Percentiles rank a stretch among this genome's conserved stretches.
Evolutionary conservation across 495 filamentous ascomycete species (phyloP).

Genomic region (Annulohypoxylon maeteangense): DNA sequence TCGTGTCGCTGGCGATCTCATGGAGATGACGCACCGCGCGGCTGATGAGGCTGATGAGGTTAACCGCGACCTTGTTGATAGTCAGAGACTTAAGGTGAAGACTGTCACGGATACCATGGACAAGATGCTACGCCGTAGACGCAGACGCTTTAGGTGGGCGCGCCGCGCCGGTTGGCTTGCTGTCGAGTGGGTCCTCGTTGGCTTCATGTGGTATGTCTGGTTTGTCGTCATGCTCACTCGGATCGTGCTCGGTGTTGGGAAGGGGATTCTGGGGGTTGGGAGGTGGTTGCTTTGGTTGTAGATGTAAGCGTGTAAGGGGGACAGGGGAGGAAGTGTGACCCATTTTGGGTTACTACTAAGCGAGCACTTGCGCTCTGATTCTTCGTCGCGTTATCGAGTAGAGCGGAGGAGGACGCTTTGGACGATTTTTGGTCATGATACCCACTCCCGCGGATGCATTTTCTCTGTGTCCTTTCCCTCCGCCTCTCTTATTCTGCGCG

Average conservation of each 20-base stretch:
- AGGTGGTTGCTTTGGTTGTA: constrained; percentile 85
- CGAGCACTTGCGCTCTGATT: background rate
- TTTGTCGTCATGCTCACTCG: constrained; percentile 77
- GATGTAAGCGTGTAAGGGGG: constrained; percentile 2
- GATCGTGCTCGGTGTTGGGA: constrained; percentile 67
- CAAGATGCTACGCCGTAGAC: constrained; percentile 71
- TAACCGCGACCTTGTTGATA: constrained; percentile 75
- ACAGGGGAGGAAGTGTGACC: too few species aligned
- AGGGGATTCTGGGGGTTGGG: constrained; percentile 65
- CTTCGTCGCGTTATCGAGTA: background rate
- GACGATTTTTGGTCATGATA: constrained; percentile 38
- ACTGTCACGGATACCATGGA: constrained; percentile 81
- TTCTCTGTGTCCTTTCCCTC: background rate
- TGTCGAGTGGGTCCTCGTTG: constrained; percentile 83
- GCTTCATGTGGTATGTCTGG: constrained; percentile 87
- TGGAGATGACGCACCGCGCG: constrained; percentile 68
- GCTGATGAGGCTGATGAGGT: constrained; percentile 82
- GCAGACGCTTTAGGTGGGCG: constrained; percentile 77
- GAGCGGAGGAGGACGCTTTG: background rate
- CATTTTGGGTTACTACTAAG: too few species aligned
- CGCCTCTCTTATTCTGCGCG: background rate
- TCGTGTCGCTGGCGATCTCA: constrained; percentile 52
- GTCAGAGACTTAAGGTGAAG: constrained; percentile 79
- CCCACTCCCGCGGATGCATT: constrained; percentile 16
- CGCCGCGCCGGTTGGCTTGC: constrained; percentile 73